Percentiles rank a stretch among this genome's conserved stretches.
phyloP scores from a whole-genome alignment of 805 yeast genomes.

The Teunomyces gatunensis region DNA sequence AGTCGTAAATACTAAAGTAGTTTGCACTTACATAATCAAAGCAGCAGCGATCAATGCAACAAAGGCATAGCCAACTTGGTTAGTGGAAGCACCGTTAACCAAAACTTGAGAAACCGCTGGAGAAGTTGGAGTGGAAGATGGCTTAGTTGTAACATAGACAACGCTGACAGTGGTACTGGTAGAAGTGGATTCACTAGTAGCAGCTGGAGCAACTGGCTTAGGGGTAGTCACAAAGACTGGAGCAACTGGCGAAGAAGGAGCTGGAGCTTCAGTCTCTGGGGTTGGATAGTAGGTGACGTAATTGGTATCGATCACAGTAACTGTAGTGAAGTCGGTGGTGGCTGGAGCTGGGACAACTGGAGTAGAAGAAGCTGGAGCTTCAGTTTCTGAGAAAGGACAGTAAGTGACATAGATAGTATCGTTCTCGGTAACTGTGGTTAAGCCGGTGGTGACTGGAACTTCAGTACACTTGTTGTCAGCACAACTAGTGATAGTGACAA shows the following conservation, averaged over 20 bases:
- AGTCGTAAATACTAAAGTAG: background rate
- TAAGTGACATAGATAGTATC: slow-evolving; percentile 32
- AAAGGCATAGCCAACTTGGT: slow-evolving; percentile 9
- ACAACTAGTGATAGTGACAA: slow-evolving; percentile 35
- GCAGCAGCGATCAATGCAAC: slow-evolving; percentile 14
- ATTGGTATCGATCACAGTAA: slow-evolving; percentile 26
- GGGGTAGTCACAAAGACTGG: background rate
- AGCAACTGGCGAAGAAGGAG: slow-evolving; percentile 12
- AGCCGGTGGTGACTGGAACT: slow-evolving; percentile 28
- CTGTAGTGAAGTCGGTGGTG: slow-evolving; percentile 37
- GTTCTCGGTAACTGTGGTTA: slow-evolving; percentile 34
- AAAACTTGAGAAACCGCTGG: background rate
- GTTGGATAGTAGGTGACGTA: slow-evolving; percentile 36
- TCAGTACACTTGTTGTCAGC: slow-evolving; percentile 24
- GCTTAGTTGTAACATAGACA: background rate
- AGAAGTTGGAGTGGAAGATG: background rate
- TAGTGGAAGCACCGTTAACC: slow-evolving; percentile 7
- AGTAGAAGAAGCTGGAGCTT: slow-evolving; percentile 24
- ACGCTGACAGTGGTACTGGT: slow-evolving; percentile 6
- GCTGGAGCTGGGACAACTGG: slow-evolving; percentile 12
- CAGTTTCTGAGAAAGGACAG: slow-evolving; percentile 23
- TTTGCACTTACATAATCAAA: slow-evolving; percentile 8
- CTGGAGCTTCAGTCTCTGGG: slow-evolving; percentile 8
- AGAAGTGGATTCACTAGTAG: background rate
- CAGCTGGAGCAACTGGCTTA: slow-evolving; percentile 1